A percentile compares a stretch with the other conserved stretches of the same genome.
Evolutionary conservation across 1,284 basidiomycete genomes (phyloP).

Genomic region (Earliella scabrosa): DNA sequence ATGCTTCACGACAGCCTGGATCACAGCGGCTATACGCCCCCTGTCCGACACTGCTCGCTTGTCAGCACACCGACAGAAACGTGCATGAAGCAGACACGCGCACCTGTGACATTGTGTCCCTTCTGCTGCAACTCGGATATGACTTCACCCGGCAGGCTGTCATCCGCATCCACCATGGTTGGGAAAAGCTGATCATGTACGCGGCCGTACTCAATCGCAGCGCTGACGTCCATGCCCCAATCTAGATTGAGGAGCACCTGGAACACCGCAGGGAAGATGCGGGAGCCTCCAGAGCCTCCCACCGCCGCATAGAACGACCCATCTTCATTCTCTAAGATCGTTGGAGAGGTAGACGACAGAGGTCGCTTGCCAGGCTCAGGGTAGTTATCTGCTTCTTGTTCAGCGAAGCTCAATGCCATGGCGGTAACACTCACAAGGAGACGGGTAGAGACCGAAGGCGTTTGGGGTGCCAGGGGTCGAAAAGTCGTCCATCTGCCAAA

Average conservation of each 20-base stretch:
- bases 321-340: slow-evolving; percentile 77
- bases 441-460: slow-evolving; percentile 83
- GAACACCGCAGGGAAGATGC: slow-evolving; percentile 83
- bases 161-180: slow-evolving; percentile 63
- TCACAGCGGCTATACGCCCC: slow-evolving; percentile 65
- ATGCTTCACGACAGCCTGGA: slow-evolving; percentile 70
- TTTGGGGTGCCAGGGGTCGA: slow-evolving; percentile 82
- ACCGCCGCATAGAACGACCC: slow-evolving; percentile 75
- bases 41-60: slow-evolving; percentile 45
- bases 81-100: slow-evolving; percentile 18
- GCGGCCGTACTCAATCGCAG: slow-evolving; percentile 86
- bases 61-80: background rate
- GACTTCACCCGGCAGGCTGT: slow-evolving; percentile 55
- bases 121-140: slow-evolving; percentile 58
- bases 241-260: slow-evolving; percentile 84
- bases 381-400: slow-evolving; percentile 71
- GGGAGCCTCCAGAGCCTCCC: slow-evolving; percentile 87
- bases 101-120: slow-evolving; percentile 79
- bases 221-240: slow-evolving; percentile 80
- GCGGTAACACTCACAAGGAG: slow-evolving; percentile 71
- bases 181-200: slow-evolving; percentile 94
- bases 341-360: slow-evolving; percentile 82
- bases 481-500: slow-evolving; percentile 87
- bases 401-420: background rate
- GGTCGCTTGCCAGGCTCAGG: slow-evolving; percentile 87